A percentile compares a stretch with the other conserved stretches of the same genome.
Evolutionary conservation across 2,329 filamentous ascomycete species (phyloP).

Genomic region (Fusarium sp.): DNA sequence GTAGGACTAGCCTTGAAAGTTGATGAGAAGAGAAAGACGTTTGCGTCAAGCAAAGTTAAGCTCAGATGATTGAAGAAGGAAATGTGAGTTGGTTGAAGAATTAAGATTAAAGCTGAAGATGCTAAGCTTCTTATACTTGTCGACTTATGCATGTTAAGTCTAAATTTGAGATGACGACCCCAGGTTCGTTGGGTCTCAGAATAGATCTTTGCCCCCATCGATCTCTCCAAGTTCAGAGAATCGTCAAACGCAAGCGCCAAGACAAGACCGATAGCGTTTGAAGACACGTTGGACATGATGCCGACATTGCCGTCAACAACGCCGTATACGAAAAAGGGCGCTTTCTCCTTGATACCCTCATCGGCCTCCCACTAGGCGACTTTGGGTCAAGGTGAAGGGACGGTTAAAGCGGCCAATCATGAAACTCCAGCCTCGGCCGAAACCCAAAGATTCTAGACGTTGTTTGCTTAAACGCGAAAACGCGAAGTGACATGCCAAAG

Average conservation of each 20-base stretch:
- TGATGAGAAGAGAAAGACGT: background rate
- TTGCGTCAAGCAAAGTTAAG: slow-evolving; percentile 26
- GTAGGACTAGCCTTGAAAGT: slow-evolving; percentile 12
- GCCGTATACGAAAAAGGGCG: background rate
- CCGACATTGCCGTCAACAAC: slow-evolving; percentile 12
- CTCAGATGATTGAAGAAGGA: background rate
- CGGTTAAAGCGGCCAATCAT: background rate
- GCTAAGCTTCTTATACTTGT: slow-evolving; percentile 10
- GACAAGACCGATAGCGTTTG: background rate
- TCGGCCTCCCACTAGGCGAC: background rate
- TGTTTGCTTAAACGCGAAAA: background rate
- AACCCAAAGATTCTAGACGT: background rate
- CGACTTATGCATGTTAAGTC: background rate
- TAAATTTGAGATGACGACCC: background rate
- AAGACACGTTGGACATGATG: background rate
- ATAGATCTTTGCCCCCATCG: background rate
- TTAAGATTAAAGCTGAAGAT: background rate
- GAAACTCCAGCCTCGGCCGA: background rate
- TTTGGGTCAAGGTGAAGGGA: background rate
- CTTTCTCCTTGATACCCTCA: background rate
- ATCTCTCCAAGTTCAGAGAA: background rate
- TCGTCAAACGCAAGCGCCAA: slow-evolving; percentile 2
- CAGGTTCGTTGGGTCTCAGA: background rate
- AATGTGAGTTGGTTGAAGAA: slow-evolving; percentile 6
- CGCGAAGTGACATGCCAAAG: background rate